Conservation (phyloP, 2,329 filamentous ascomycete genomes). For the Arthrobotrys iridis region DNA sequence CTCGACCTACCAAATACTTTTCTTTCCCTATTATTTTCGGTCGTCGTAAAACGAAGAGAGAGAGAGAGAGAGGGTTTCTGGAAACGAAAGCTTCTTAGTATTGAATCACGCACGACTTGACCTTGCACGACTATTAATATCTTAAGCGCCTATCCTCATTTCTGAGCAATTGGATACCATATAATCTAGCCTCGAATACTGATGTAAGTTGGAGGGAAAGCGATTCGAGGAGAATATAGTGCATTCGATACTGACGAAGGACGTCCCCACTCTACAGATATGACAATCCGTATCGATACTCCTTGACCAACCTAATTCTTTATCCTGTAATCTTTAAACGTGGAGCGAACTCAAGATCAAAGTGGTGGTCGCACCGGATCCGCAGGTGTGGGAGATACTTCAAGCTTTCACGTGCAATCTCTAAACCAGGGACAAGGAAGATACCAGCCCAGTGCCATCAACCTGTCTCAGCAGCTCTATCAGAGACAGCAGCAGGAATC, state of each 20-base stretch:
- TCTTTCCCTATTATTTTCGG: background rate
- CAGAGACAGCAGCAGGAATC: constrained; percentile 52
- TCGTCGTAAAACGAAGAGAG: too few species aligned
- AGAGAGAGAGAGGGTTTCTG: constrained; percentile 5
- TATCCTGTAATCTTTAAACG: constrained; percentile 37
- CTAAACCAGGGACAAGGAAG: constrained; percentile 48
- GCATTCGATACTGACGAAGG: background rate
- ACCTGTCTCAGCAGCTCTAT: constrained; percentile 48
- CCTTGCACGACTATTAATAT: background rate
- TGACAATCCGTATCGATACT: constrained; percentile 39
- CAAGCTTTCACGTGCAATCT: constrained; percentile 52
- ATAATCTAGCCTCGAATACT: constrained; percentile 11
- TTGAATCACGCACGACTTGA: background rate
- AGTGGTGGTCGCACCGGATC: constrained; percentile 53
- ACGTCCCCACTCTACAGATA: background rate
- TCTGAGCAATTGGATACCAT: constrained; percentile 8
- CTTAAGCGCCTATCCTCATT: background rate
- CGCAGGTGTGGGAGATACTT: constrained; percentile 52
- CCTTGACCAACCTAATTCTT: constrained; percentile 18
- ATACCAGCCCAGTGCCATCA: constrained; percentile 45
- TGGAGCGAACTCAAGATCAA: constrained; percentile 54
- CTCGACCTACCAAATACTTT: constrained; percentile 12
- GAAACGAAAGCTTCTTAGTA: constrained; percentile 19
- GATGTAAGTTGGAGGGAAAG: constrained; percentile 24
- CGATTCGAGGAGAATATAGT: background rate